A percentile compares a stretch with the other conserved stretches of the same genome.
phyloP scores from a whole-genome alignment of 2,329 filamentous ascomycete genomes.

The Penicillium capsulatum region DNA sequence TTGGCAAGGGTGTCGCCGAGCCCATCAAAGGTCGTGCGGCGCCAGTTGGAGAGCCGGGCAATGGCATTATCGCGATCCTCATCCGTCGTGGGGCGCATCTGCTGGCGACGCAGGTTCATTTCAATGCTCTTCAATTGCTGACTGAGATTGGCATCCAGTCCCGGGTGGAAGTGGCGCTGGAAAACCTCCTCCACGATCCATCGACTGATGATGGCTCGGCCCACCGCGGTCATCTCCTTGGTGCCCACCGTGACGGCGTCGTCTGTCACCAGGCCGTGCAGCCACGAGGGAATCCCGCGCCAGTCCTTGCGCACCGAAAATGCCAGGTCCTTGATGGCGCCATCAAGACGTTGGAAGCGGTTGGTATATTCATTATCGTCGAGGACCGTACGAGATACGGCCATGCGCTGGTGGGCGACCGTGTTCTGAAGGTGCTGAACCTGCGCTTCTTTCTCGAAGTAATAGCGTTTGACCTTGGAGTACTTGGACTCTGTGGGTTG shows the following conservation, averaged over 20 bases:
- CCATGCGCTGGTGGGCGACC: constrained; percentile 92
- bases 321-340: constrained; percentile 87
- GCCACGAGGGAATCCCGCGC: constrained; percentile 74
- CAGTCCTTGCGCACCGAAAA: constrained; percentile 97
- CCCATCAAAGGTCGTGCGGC: constrained; percentile 90
- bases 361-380: constrained; percentile 93
- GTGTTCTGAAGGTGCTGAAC: constrained; percentile 95
- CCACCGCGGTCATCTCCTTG: constrained; percentile 96
- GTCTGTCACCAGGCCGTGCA: constrained; percentile 73
- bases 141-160: constrained; percentile 71
- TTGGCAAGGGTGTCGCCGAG: constrained; percentile 66
- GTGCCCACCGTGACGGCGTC: constrained; percentile 83
- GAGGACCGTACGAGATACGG: constrained; percentile 86
- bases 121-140: constrained; percentile 79
- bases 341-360: constrained; percentile 85
- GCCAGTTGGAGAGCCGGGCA: constrained; percentile 85
- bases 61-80: constrained; percentile 88
- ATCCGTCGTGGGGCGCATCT: constrained; percentile 64
- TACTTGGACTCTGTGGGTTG: constrained; percentile 74
- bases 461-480: constrained; percentile 95
- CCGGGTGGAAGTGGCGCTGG: constrained; percentile 86
- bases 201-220: constrained; percentile 78
- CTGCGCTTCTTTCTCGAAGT: constrained; percentile 86
- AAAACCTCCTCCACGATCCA: constrained; percentile 93
- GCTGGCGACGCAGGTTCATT: constrained; percentile 75